Base-by-base conservation (phyloP, 108 stramenopile species). In the Cyclotella atomus region DNA sequence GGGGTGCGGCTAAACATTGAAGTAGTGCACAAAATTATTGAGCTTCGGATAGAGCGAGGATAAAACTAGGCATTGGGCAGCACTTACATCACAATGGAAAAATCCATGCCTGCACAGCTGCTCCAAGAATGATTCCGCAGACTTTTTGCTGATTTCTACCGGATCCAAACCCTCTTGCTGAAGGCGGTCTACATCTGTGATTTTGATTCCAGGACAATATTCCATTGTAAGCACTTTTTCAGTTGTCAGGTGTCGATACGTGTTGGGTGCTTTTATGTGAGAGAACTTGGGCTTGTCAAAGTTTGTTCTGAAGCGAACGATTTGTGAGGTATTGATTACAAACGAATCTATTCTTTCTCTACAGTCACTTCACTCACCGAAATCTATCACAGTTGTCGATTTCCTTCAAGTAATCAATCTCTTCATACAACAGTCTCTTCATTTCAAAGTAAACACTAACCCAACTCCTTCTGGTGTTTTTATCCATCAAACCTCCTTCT, bases 21-120 rank as follows among this genome's bases (percentile, higher is more conserved):
- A 32, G 7, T 24, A 35, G 30, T 5, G 28, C 9, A 44, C 59
- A 57, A 47, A 16, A 29, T 44, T 24, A 5, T 25, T 72, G 35
- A 23, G 52, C 56, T 14, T n/a, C n/a, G n/a, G n/a, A n/a, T n/a
- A n/a, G n/a, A n/a, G n/a, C n/a, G n/a, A n/a, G n/a, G n/a, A n/a
- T n/a, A n/a, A n/a, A n/a, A n/a, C n/a, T n/a, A n/a, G n/a, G n/a
- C n/a, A n/a, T n/a, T n/a, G n/a, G n/a, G n/a, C n/a, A n/a, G n/a
- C n/a, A 76, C 75, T 72, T 57, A 80, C 75, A 53, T 82, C 71
- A 43, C 71, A 73, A 38, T 71, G 70, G 76, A 98, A 98, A 72
- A 96, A 98, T 0, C 98, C 98, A 70, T 98, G 96, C 21, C 97
- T 86, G 66, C 95, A 93, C 9, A 98, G 85, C 83, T 99, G 98